Evolutionary conservation across 1,139 yeast species (phyloP), one percentile per base, ranked within the genome.

Genomic region (Suhomyces panamericanus): DNA sequence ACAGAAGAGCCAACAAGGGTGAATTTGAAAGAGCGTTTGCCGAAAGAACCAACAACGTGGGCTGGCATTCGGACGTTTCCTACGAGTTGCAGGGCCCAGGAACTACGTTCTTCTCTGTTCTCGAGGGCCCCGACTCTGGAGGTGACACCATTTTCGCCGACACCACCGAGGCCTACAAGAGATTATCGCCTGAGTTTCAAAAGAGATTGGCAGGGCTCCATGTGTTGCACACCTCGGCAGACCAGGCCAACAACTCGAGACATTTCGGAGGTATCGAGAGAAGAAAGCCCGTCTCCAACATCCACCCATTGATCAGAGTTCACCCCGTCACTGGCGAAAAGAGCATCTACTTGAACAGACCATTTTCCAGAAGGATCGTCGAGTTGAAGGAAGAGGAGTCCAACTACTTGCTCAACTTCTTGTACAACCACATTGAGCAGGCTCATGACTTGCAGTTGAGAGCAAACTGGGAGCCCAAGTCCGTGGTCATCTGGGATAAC

Each of bases 311-410:
- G 52, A 74, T 81, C 38, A 73, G 85, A 60, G 67, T 72, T 12
- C 83, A 80, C 54, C 85, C 85, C 13, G 83, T 73, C 14, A 79
- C 84, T 11, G 72, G 73, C 39, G 70, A 70, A 50, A 81, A 80
- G 59, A 65, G 74, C 32, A 63, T 80, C 41, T 80, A 67, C 59
- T 77, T 80, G 51, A 80, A 78, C 63, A 71, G 70, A 41, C 77
- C 78, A 36, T 80, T 80, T 59, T 71, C 81, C n/a, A 66, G 83
- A 53, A 65, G 69, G 48, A 76, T 81, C 52, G 78, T 77, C 37
- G 85, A 81, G 39, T 70, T 77, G 60, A 78, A 80, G 62, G 64
- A 67, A 50, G 83, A 80, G 57, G 85, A 81, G 59, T 75, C 81
- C 3, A 77, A 74, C 39, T 67, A 63, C 46, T 64, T 81, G 53